phyloP scores from a whole-genome alignment of 768 basidiomycete genomes.

The Clitopilus hobsonii region DNA sequence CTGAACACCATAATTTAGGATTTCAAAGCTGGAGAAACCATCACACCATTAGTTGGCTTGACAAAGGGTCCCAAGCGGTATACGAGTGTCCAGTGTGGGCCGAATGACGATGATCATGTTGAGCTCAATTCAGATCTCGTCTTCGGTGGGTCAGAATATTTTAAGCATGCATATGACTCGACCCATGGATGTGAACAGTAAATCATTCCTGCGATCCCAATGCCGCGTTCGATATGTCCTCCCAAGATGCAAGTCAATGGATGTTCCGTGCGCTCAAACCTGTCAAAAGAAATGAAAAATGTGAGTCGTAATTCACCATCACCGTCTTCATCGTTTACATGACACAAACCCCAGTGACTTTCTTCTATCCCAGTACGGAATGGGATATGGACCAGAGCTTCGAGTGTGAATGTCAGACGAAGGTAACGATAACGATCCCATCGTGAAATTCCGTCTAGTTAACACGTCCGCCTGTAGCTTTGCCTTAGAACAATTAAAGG shows the following conservation, averaged over 20 bases:
- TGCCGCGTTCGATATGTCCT: slow-evolving; percentile 47
- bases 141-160: slow-evolving; percentile 36
- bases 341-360: slow-evolving; percentile 32
- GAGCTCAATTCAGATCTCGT: slow-evolving; percentile 57
- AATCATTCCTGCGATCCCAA: slow-evolving; percentile 66
- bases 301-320: neutral
- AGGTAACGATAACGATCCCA: slow-evolving; percentile 20
- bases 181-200: slow-evolving; percentile 24
- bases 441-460: neutral
- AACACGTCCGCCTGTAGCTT: slow-evolving; percentile 22
- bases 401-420: slow-evolving; percentile 43
- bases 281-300: slow-evolving; percentile 33
- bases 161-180: neutral
- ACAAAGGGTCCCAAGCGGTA: slow-evolving; percentile 36
- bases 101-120: slow-evolving; percentile 40
- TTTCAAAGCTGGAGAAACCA: slow-evolving; percentile 31
- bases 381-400: slow-evolving; percentile 69
- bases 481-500: slow-evolving; percentile 44
- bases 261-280: slow-evolving; percentile 38
- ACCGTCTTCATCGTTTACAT: slow-evolving; percentile 20
- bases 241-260: slow-evolving; percentile 38
- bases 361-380: slow-evolving; percentile 66
- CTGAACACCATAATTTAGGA: slow-evolving; percentile 21
- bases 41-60: slow-evolving; percentile 26
- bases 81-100: slow-evolving; percentile 49